Conservation (phyloP, 208 protist species). For the Naegleria fowleri region DNA sequence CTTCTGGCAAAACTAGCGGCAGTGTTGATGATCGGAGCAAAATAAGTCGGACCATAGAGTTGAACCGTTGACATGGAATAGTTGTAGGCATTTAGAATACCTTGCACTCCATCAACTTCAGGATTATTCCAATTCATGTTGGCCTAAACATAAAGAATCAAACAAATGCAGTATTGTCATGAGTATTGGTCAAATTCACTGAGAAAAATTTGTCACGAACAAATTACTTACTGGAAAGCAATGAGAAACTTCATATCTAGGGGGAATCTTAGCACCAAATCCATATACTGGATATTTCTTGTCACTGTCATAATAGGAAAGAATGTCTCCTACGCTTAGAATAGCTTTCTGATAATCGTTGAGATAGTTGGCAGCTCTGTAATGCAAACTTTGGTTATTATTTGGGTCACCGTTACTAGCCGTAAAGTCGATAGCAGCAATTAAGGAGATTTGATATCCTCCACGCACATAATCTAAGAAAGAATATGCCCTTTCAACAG, state of each 20-base stretch:
- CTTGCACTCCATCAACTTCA: slow-evolving; percentile 55
- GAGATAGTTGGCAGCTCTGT: slow-evolving; percentile 29
- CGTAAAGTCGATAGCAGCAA: slow-evolving; percentile 59
- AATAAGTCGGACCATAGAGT: slow-evolving; percentile 64
- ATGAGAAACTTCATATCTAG: slow-evolving; percentile 47
- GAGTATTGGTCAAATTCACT: too few relatives aligned
- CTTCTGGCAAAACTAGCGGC: neutral
- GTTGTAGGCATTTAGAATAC: slow-evolving; percentile 54
- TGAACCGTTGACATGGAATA: slow-evolving; percentile 40
- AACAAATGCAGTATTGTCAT: too few relatives aligned
- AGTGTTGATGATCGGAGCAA: slow-evolving; percentile 45
- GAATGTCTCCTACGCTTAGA: slow-evolving; percentile 38
- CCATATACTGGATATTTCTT: slow-evolving; percentile 49
- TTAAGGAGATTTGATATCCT: slow-evolving; percentile 50
- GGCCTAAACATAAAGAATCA: neutral
- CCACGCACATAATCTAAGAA: slow-evolving; percentile 55
- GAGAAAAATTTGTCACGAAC: too few relatives aligned
- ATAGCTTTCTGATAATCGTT: slow-evolving; percentile 47
- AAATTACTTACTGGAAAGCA: slow-evolving; percentile 51
- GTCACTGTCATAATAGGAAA: slow-evolving; percentile 48
- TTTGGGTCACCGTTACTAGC: slow-evolving; percentile 46
- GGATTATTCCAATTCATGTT: slow-evolving; percentile 38
- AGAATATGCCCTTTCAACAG: slow-evolving; percentile 8
- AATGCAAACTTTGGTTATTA: slow-evolving; percentile 46
- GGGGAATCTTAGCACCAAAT: slow-evolving; percentile 47